Base-by-base conservation (phyloP, 352 stramenopile species). In the Phytophthora sp. region DNA sequence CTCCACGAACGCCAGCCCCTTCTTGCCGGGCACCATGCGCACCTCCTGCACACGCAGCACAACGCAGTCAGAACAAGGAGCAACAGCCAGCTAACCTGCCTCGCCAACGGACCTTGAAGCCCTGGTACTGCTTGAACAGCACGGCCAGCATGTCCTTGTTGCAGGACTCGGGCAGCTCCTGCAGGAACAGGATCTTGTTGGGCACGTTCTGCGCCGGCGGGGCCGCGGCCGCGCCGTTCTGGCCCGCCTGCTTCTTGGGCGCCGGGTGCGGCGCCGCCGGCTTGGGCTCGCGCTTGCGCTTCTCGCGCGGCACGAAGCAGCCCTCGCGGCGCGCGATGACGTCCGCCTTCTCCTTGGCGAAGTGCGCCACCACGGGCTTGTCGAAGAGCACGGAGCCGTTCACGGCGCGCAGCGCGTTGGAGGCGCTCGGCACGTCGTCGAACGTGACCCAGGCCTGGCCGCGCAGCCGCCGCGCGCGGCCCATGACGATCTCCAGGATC, bases 71-170 rank as follows among this genome's bases (percentile, higher is more conserved):
- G 12, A 26, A 54, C 38, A 27, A 53, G 23, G 17, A 37, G 15
- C 28, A 39, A 1, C n/a, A 35, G 7, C 30, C 1, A 41, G 26
- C 44, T 32, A n/a, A n/a, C 28, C 28, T 32, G 28, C 28, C 5
- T 6, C 28, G 28, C 28, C 6, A 18, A 51, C 74, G 67, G 44
- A 94, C 84, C 79, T 97, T 94, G 65, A 98, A 99, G 18, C 97
- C 97, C 38, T 94, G 76, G 77, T 98, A 98, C 80, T 98, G 95
- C 74, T 97, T 96, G 80, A 99, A 99, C 34, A 99, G 81, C 70
- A 98, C 96, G 43, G 73, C 84, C 38, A 99, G 81, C 92, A 98
- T 98, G 66, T 98, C 89, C 77, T 98, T 75, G 77, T 96, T 99
- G 72, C 95, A 98, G 50, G 97, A 97, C 23, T 91, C 74, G 20